Evolutionary conservation across 352 stramenopile species (phyloP), one percentile per base, ranked within the genome.

Genomic region (Pythium dissotocum): DNA sequence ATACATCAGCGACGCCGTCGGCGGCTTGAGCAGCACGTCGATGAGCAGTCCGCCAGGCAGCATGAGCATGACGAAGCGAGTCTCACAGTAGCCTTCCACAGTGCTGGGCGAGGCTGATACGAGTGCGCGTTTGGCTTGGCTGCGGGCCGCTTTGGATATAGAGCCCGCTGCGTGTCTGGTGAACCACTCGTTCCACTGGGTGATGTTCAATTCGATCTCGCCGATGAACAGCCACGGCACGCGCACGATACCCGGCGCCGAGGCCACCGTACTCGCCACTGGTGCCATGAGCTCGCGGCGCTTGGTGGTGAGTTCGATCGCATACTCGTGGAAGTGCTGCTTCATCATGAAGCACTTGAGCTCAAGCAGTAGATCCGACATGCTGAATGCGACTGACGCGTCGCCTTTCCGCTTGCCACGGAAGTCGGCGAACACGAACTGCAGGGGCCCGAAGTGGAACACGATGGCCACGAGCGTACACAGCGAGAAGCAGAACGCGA

Each of bases 341-440:
- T 69, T 69, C n/a, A 72, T 21, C 10, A 64, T n/a, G 32, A 76
- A 76, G 38, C 51, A 53, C 55, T 72, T 69, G 59, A 76, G 52
- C 36, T 69, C 64, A 1, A 30, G 21, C 4, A 71, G 32, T 18
- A 70, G n/a, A 28, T 72, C 30, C 35, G 38, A 63, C 8, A 69
- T 2, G 9, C 35, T 62, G 53, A 70, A 70, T 6, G 46, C 8
- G 4, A 18, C 44, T 4, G 44, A 8, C 5, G 55, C 55, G 62
- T 30, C 53, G 51, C 32, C 55, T 59, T 12, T 60, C 42, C 46
- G 46, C 46, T 53, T 53, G 28, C 57, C 57, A 2, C 57, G 57
- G 42, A 63, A 72, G 75, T 93, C 83, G 63, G 85, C 88, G 44
- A 93, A 93, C 18, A 93, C 77, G 56, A 93, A 90, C 70, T 90